phyloP scores from a whole-genome alignment of 2,329 filamentous ascomycete genomes.

The Apiospora koreana region DNA sequence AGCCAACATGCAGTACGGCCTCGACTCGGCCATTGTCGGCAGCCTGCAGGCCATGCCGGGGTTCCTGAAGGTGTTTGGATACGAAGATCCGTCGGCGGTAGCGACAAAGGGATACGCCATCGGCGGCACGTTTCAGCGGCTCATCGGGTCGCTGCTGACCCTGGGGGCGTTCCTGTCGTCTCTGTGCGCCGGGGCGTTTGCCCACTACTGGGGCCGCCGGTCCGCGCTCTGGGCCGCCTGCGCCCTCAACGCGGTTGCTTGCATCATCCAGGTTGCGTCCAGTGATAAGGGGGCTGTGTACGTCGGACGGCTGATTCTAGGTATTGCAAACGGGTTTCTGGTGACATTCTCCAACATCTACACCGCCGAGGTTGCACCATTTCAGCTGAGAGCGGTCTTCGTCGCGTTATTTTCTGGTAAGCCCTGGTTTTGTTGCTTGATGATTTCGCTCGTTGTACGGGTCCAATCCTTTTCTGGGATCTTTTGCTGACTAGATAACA shows the following conservation, averaged over 20 bases:
- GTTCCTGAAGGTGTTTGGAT: conserved; percentile 51
- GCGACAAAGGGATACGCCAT: conserved; percentile 39
- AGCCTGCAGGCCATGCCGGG: conserved; percentile 52
- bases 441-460: neutral
- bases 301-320: conserved; percentile 45
- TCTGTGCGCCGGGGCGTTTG: conserved; percentile 44
- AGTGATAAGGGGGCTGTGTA: conserved; percentile 42
- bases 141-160: conserved; percentile 53
- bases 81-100: conserved; percentile 37
- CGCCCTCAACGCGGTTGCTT: conserved; percentile 43
- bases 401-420: conserved; percentile 43
- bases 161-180: conserved; percentile 44
- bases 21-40: conserved; percentile 47
- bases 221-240: conserved; percentile 49
- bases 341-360: conserved; percentile 46
- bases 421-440: neutral
- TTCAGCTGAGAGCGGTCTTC: conserved; percentile 49
- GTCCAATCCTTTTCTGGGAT: no score
- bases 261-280: conserved; percentile 45
- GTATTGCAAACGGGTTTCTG: conserved; percentile 44
- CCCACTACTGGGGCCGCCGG: conserved; percentile 47
- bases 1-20: conserved; percentile 54
- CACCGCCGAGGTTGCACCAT: conserved; percentile 48
- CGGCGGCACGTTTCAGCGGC: conserved; percentile 49
- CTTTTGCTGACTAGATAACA: neutral